These are phyloP conservation scores for Acorus calamus DNA, from an alignment of 106 monocot species.

Conservation along the genomic window DNA sequence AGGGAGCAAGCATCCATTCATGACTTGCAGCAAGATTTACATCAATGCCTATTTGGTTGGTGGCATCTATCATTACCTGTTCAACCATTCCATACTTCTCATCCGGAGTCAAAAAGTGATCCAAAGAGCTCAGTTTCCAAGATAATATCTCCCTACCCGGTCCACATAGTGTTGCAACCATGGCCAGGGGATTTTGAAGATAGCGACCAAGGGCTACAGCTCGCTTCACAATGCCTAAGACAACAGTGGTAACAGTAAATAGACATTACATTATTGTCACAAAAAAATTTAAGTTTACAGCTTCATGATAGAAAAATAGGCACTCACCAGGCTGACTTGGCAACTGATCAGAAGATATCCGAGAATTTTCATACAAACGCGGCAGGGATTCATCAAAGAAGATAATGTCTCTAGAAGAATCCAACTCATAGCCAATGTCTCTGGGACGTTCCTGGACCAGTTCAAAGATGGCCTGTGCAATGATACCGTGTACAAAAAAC, in stretches of 20 bases:
- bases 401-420: slow-evolving; percentile 38
- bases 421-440: slow-evolving; percentile 71
- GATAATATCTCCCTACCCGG: slow-evolving; percentile 85
- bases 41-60: slow-evolving; percentile 87
- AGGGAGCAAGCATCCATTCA: slow-evolving; percentile 88
- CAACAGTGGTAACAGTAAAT: too few relatives aligned
- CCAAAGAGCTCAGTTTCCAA: slow-evolving; percentile 81
- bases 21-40: slow-evolving; percentile 90
- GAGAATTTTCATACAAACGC: slow-evolving; percentile 81
- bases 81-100: slow-evolving; percentile 92
- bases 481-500: too few relatives aligned
- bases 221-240: slow-evolving; percentile 90
- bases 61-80: slow-evolving; percentile 95
- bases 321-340: slow-evolving; percentile 74
- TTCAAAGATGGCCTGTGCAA: slow-evolving; percentile 87
- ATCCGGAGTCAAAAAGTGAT: slow-evolving; percentile 73
- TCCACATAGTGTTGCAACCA: slow-evolving; percentile 95
- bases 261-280: too few relatives aligned
- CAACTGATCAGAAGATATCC: slow-evolving; percentile 75
- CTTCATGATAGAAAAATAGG: too few relatives aligned
- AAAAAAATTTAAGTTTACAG: too few relatives aligned
- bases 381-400: slow-evolving; percentile 88
- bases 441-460: slow-evolving; percentile 89
- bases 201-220: slow-evolving; percentile 92
- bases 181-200: slow-evolving; percentile 91